These are phyloP conservation scores for Hypoxylon crocopeplum DNA, from an alignment of 495 filamentous ascomycete species.

Conservation along the genomic window DNA sequence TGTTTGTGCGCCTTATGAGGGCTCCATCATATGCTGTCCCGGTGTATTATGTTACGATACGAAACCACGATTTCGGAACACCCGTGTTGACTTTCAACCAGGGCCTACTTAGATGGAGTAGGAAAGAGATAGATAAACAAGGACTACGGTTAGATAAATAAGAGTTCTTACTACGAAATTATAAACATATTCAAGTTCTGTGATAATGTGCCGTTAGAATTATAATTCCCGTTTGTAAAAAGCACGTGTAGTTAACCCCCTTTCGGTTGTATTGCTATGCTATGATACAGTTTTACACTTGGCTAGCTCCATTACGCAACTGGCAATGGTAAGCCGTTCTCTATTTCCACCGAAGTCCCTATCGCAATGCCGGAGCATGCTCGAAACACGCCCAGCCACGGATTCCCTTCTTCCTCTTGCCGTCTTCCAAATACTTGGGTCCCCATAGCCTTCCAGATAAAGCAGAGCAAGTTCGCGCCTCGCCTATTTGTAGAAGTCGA, in stretches of 20 bases:
- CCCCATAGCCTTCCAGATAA: not conserved
- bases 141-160: slow-evolving; percentile 13
- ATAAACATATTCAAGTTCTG: no score
- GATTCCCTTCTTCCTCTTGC: not conserved
- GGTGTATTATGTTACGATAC: slow-evolving; percentile 14
- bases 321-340: not conserved
- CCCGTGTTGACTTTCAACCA: slow-evolving; percentile 2
- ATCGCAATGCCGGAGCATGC: not conserved
- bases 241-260: not conserved
- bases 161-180: slow-evolving; percentile 1
- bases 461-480: not conserved
- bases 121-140: slow-evolving; percentile 4
- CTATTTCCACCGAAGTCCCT: not conserved
- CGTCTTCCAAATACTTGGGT: not conserved
- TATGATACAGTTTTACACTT: slow-evolving; percentile 32
- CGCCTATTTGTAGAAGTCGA: slow-evolving; percentile 69
- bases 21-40: not conserved
- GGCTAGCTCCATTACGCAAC: not conserved
- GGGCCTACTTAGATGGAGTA: slow-evolving; percentile 2
- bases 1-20: no score
- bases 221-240: not conserved
- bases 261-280: slow-evolving; percentile 28
- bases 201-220: no score
- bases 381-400: not conserved
- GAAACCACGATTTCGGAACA: slow-evolving; percentile 7